Conservation (phyloP, 805 yeast genomes). For the Sugiyamaella valdiviana region DNA sequence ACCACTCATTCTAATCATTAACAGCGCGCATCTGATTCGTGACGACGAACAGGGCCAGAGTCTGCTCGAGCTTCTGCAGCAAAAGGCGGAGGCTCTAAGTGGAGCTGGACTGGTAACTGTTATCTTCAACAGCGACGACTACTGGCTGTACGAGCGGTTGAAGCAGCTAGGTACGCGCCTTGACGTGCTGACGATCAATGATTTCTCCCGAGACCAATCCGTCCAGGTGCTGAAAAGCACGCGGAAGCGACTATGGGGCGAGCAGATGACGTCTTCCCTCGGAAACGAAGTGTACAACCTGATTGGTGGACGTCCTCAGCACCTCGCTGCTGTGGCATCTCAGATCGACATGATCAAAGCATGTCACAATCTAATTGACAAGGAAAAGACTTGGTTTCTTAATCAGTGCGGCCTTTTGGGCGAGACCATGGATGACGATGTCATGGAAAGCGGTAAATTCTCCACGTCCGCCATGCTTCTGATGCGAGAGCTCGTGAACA, state of each 20-base stretch:
- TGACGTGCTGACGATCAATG: slow-evolving; percentile 60
- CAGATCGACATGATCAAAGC: slow-evolving; percentile 41
- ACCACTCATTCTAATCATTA: slow-evolving; percentile 66
- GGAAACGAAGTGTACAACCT: slow-evolving; percentile 57
- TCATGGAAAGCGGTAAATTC: slow-evolving; percentile 76
- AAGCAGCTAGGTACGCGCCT: slow-evolving; percentile 66
- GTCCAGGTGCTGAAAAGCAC: slow-evolving; percentile 46
- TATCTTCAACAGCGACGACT: slow-evolving; percentile 75
- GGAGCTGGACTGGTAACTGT: slow-evolving; percentile 68
- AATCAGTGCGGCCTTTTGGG: slow-evolving; percentile 79
- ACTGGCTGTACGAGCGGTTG: slow-evolving; percentile 78
- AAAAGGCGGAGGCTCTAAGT: slow-evolving; percentile 71
- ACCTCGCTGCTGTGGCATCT: slow-evolving; percentile 53
- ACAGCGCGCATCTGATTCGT: slow-evolving; percentile 66
- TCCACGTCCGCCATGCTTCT: slow-evolving; percentile 67
- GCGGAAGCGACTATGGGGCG: slow-evolving; percentile 41
- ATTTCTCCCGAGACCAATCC: slow-evolving; percentile 52
- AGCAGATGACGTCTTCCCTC: slow-evolving; percentile 33
- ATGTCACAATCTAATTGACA: slow-evolving; percentile 64
- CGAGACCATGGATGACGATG: slow-evolving; percentile 79
- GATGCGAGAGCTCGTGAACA: slow-evolving; percentile 63
- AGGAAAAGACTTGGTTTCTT: slow-evolving; percentile 79
- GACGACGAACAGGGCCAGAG: slow-evolving; percentile 70
- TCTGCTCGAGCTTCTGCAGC: slow-evolving; percentile 68
- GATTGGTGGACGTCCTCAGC: slow-evolving; percentile 83